Evolutionary conservation across 2,329 filamentous ascomycete genomes (phyloP), one percentile per base, ranked within the genome.

Genomic region (Plectosphaerella sp.): DNA sequence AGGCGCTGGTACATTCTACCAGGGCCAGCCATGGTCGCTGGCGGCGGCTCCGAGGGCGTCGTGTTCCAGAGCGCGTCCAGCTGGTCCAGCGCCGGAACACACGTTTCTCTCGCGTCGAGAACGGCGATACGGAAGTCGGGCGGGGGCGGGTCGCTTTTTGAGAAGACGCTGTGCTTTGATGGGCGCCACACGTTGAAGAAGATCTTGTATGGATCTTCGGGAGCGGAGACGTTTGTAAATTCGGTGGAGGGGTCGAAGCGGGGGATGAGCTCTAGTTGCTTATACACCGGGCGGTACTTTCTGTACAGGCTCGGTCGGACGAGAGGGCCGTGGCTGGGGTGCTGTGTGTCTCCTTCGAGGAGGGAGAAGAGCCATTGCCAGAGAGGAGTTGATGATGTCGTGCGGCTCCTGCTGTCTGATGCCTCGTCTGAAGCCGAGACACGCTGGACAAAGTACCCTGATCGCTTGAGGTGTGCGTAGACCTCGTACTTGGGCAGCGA

Each of bases 121-220:
- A 97, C 88, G 15, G 88, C 88, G 54, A 97, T 80, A 53, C 87
- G 85, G 68, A 96, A 97, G 65, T 97, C 89, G 0, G 93, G 91
- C 0, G 80, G 65, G 0, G 87, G 87, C 1, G 89, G 91, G 5
- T 79, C 82, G n/a, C 84, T 83, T 69, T 97, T 97, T 59, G 86
- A 85, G 72, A 93, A 94, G 1, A 79, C 74, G 10, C 59, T 77
- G 66, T 67, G 76, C 72, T 57, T 70, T 9, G 71, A 69, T 14
- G 87, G 83, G 66, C 93, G 95, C 84, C 89, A 97, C 54, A 96
- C 77, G 67, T 95, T 79, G 69, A 85, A 96, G 57, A 87, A 83
- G 36, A 96, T 74, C 55, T 82, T 81, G 73, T 89, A 96, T 0
- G 87, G 84, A 12, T 76, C 72, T 25, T 70, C 58, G 5, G 66